Percentiles rank a stretch among this genome's conserved stretches.
Evolutionary conservation across 257 asterid genomes (phyloP).

Genomic region (Penstemon barbatus): DNA sequence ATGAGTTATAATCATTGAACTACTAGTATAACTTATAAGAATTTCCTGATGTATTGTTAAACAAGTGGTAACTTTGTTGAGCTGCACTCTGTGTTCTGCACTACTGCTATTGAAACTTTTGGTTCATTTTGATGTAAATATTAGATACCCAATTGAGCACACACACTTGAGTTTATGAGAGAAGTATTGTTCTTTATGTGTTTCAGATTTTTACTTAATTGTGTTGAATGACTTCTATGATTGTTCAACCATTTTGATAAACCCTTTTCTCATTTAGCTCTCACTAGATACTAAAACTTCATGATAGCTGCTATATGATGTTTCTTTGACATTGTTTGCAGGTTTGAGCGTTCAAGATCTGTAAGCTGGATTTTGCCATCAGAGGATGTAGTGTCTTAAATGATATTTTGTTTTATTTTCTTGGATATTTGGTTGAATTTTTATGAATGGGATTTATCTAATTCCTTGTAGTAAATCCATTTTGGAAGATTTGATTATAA

Average conservation of each 20-base stretch:
- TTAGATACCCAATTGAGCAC: background rate
- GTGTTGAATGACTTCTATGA: too few species aligned
- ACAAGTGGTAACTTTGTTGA: too few species aligned
- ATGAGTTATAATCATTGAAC: too few species aligned
- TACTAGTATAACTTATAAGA: too few species aligned
- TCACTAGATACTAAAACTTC: too few species aligned
- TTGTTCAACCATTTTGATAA: background rate
- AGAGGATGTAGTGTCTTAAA: background rate
- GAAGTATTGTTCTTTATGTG: background rate
- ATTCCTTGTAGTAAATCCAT: conserved; percentile 11
- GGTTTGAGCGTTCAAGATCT: conserved; percentile 47
- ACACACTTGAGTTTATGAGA: too few species aligned
- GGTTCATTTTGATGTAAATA: background rate
- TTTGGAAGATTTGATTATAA: conserved; percentile 20
- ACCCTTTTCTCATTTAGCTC: background rate
- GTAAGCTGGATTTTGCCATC: conserved; percentile 18
- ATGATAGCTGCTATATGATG: background rate
- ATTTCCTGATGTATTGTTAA: too few species aligned
- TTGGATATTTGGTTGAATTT: conserved; percentile 19
- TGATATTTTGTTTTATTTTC: conserved; percentile 12
- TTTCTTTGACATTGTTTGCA: conserved; percentile 20
- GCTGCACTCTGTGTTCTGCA: too few species aligned
- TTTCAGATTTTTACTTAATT: background rate
- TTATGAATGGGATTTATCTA: conserved; percentile 2
- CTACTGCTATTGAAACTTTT: background rate